Evolutionary conservation across 2,329 filamentous ascomycete genomes (phyloP).

Genomic region (Pseudocercospora musae): DNA sequence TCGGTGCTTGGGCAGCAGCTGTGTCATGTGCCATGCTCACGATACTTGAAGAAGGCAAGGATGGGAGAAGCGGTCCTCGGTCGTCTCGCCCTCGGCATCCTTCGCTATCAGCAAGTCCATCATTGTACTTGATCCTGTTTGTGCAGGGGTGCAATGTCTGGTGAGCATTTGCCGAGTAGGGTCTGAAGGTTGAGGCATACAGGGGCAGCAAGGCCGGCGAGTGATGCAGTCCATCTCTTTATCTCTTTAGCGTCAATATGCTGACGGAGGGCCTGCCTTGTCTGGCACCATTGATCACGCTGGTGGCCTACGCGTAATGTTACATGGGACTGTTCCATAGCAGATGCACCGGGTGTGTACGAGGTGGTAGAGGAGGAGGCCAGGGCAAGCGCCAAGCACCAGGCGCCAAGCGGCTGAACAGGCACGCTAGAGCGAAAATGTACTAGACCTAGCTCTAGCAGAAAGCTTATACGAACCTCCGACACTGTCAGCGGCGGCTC

Average conservation of each 20-base stretch:
- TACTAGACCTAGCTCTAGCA: too few relatives aligned
- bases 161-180: background rate
- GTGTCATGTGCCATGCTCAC: background rate
- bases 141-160: background rate
- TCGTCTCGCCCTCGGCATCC: background rate
- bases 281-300: background rate
- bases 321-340: background rate
- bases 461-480: background rate
- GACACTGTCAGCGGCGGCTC: background rate
- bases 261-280: background rate
- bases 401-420: background rate
- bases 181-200: background rate
- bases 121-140: background rate
- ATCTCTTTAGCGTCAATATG: background rate
- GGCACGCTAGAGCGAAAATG: too few relatives aligned
- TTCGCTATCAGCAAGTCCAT: background rate
- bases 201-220: background rate
- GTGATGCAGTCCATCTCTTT: background rate
- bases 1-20: background rate
- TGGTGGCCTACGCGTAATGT: background rate
- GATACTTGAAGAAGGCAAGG: background rate
- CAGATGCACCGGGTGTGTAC: background rate
- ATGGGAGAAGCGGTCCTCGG: background rate
- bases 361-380: background rate
- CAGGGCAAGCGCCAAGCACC: too few relatives aligned